Evolutionary conservation across 441 rosid genomes (phyloP).

Genomic region (Croton setiger): DNA sequence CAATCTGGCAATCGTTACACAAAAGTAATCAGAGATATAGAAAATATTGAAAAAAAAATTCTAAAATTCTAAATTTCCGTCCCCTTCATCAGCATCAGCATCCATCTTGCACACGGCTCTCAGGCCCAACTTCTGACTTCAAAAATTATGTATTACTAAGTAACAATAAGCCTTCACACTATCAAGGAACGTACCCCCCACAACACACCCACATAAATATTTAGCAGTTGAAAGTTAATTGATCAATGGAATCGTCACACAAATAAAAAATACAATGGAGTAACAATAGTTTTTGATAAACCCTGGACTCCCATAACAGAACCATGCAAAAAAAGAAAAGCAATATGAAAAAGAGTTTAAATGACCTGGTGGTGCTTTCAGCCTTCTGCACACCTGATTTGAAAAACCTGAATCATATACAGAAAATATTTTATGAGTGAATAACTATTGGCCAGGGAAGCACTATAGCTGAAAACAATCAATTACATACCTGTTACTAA

Average conservation of each 20-base stretch:
- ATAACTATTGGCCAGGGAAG: not conserved
- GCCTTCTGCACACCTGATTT: conserved; percentile 71
- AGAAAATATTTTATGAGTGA: conserved; percentile 20
- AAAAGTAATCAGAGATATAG: too few species aligned
- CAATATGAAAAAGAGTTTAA: conserved; percentile 4
- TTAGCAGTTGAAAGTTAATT: not conserved
- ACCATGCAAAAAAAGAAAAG: not conserved
- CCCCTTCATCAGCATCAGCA: too few species aligned
- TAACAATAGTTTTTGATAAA: too few species aligned
- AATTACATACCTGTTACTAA: conserved; percentile 56
- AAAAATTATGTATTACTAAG: too few species aligned
- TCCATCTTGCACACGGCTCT: too few species aligned
- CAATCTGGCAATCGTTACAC: too few species aligned
- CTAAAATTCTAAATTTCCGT: too few species aligned
- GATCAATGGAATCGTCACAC: not conserved
- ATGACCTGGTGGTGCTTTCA: conserved; percentile 54
- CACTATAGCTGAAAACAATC: conserved; percentile 9
- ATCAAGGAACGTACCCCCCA: not conserved
- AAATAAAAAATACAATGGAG: not conserved
- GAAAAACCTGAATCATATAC: conserved; percentile 49
- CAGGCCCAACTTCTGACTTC: too few species aligned
- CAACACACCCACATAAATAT: not conserved
- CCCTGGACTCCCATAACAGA: not conserved
- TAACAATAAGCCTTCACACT: not conserved
- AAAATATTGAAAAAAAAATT: too few species aligned